Percentiles rank a stretch among this genome's conserved stretches.
phyloP scores from a whole-genome alignment of 345 rosid genomes.

The Eucalyptus polyanthemos region DNA sequence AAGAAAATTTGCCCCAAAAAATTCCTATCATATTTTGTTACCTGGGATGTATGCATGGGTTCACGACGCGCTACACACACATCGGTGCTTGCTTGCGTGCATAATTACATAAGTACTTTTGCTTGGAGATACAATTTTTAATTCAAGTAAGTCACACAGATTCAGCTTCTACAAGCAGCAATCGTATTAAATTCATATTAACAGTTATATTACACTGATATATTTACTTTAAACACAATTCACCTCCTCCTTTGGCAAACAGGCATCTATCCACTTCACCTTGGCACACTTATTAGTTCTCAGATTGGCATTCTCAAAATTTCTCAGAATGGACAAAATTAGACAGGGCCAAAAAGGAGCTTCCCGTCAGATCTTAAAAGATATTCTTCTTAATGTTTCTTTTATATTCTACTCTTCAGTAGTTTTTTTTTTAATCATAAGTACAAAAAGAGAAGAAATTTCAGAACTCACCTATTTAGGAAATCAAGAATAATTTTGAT shows the following conservation, averaged over 20 bases:
- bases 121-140: background rate
- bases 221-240: background rate
- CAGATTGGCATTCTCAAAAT: background rate
- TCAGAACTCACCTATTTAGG: background rate
- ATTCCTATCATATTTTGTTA: background rate
- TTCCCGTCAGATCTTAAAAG: background rate
- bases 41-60: background rate
- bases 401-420: background rate
- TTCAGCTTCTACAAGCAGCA: background rate
- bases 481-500: background rate
- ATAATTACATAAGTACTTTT: background rate
- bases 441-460: background rate
- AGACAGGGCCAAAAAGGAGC: background rate
- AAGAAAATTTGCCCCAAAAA: background rate
- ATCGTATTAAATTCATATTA: background rate
- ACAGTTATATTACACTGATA: background rate
- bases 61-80: background rate
- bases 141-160: background rate
- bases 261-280: background rate
- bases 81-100: background rate
- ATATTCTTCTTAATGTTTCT: background rate
- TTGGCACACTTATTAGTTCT: background rate
- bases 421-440: background rate
- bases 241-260: background rate
- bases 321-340: background rate